Percentiles rank a stretch among this genome's conserved stretches.
phyloP scores from a whole-genome alignment of 495 filamentous ascomycete genomes.

The Haplographium delicatum region DNA sequence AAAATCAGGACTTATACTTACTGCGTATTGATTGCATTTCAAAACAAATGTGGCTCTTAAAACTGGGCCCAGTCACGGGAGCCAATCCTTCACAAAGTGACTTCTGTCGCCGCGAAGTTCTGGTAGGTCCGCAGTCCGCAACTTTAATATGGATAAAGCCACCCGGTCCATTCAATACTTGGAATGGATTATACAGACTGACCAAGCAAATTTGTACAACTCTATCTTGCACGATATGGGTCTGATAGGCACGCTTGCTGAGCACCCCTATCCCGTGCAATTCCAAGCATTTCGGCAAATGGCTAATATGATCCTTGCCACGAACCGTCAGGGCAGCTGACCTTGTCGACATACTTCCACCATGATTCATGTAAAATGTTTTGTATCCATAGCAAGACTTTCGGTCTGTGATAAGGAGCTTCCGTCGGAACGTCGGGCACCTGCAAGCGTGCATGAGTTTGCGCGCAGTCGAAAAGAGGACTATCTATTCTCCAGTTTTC shows the following conservation, averaged over 20 bases:
- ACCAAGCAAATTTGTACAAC: slow-evolving; percentile 3
- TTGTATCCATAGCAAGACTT: too few relatives aligned
- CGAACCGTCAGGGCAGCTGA: too few relatives aligned
- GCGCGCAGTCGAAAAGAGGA: too few relatives aligned
- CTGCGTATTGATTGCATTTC: too few relatives aligned
- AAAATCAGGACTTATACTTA: too few relatives aligned
- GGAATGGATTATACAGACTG: not conserved
- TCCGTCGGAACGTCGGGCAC: too few relatives aligned
- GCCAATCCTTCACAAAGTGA: not conserved
- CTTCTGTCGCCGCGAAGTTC: not conserved
- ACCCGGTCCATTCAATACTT: not conserved
- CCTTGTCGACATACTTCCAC: too few relatives aligned
- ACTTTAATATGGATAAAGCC: slow-evolving; percentile 8
- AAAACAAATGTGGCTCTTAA: too few relatives aligned
- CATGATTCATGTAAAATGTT: too few relatives aligned
- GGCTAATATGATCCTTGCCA: slow-evolving; percentile 8
- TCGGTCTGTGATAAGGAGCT: too few relatives aligned
- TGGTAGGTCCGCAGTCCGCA: not conserved
- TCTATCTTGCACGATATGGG: not conserved
- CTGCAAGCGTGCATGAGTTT: too few relatives aligned
- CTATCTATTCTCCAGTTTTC: too few relatives aligned
- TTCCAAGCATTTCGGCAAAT: slow-evolving; percentile 8
- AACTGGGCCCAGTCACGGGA: not conserved
- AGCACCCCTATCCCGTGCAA: not conserved
- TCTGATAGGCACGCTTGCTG: slow-evolving; percentile 1